Evolutionary conservation across 441 rosid species (phyloP).

Genomic region (Lepidium campestre): DNA sequence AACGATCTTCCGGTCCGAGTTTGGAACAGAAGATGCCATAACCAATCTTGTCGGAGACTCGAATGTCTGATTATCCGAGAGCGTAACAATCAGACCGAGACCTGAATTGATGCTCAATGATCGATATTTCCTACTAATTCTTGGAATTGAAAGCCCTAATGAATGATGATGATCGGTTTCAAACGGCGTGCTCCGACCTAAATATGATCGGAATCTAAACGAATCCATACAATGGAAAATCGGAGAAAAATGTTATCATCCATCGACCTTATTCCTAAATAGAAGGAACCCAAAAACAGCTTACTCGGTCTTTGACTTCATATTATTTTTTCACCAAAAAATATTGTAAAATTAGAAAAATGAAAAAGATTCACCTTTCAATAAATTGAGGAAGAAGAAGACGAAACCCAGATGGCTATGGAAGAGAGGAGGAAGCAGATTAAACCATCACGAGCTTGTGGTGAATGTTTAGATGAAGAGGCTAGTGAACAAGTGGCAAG

Average conservation of each 20-base stretch:
- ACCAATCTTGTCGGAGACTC: conserved; percentile 22
- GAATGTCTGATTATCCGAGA: conserved; percentile 12
- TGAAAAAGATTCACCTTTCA: conserved; percentile 9
- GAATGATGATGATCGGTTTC: conserved; percentile 18
- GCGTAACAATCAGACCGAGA: conserved; percentile 26
- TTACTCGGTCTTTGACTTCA: conserved; percentile 15
- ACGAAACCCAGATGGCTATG: neutral
- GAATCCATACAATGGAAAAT: conserved; percentile 24
- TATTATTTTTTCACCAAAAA: neutral
- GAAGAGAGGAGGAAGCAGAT: conserved; percentile 6
- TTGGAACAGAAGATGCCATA: conserved; percentile 28
- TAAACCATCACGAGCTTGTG: conserved; percentile 9
- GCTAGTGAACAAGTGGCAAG: conserved; percentile 30
- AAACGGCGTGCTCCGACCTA: neutral
- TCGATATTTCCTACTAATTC: conserved; percentile 19
- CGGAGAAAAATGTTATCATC: neutral
- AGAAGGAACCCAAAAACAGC: neutral
- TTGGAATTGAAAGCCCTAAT: conserved; percentile 20
- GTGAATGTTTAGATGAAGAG: conserved; percentile 13
- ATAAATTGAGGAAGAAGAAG: neutral
- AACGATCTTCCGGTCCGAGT: conserved; percentile 37
- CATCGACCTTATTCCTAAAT: neutral
- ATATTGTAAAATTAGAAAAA: neutral
- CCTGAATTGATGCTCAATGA: conserved; percentile 33
- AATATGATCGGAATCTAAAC: conserved; percentile 16